Base-by-base conservation (phyloP, 805 yeast species). In the Tetrapisispora arboricola region DNA sequence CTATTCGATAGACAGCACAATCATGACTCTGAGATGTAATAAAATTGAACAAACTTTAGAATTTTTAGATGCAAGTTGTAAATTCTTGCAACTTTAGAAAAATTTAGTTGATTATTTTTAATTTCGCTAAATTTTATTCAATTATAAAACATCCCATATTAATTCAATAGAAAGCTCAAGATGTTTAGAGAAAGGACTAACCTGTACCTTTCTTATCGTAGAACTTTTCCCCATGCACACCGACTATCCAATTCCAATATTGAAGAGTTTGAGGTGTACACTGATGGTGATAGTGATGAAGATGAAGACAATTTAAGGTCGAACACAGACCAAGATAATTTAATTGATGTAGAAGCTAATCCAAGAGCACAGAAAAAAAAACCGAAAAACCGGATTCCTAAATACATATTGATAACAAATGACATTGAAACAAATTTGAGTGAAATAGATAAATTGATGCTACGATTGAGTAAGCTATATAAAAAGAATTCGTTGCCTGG, bases 101-200 rank as follows among this genome's bases (percentile, higher is more conserved):
- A n/a, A n/a, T n/a, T n/a, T n/a, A n/a, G n/a, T n/a, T n/a, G n/a
- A n/a, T n/a, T n/a, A n/a, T n/a, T n/a, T n/a, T n/a, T n/a, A n/a
- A n/a, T n/a, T n/a, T n/a, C n/a, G n/a, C n/a, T n/a, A 25, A n/a
- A 25, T 25, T 25, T 4, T 4, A 25, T 25, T 25, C 13, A 25
- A 25, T 10, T 25, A 25, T 6, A 25, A 25, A 25, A n/a, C n/a
- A n/a, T n/a, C n/a, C n/a, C n/a, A n/a, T n/a, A n/a, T n/a, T n/a
- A n/a, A n/a, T n/a, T n/a, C n/a, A n/a, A n/a, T n/a, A n/a, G n/a
- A n/a, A n/a, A n/a, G n/a, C n/a, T 17, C 13, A 30, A 17, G n/a
- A 86, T 90, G 96, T 84, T 83, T 55, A 72, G 97, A 59, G 97
- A 92, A 64, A 71, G 96, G 59, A 92, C 98, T n/a, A 90, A 88